These are phyloP conservation scores for Kodamaea sagamina DNA, from an alignment of 805 yeast species.

Conservation along the genomic window DNA sequence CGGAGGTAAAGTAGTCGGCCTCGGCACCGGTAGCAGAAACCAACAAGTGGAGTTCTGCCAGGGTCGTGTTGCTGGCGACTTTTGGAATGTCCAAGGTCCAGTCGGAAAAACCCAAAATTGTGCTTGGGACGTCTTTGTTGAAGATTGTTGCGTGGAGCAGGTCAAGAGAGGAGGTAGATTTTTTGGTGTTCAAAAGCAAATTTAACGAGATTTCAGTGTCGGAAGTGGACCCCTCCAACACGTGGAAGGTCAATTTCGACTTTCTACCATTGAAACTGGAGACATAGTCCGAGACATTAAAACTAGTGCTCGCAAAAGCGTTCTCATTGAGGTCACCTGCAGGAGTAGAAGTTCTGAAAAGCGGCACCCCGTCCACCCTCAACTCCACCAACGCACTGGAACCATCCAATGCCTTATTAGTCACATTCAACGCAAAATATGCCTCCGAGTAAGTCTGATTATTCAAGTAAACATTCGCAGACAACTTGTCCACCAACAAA, in stretches of 20 bases:
- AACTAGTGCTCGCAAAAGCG: conserved; percentile 20
- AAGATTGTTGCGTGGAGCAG: neutral
- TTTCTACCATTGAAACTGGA: conserved; percentile 20
- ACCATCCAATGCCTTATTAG: conserved; percentile 20
- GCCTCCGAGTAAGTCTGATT: conserved; percentile 24
- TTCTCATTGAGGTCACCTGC: conserved; percentile 2
- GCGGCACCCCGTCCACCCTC: conserved; percentile 23
- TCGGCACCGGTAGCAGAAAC: conserved; percentile 31
- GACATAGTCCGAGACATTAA: conserved; percentile 28
- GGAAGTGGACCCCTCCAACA: conserved; percentile 24
- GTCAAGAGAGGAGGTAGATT: conserved; percentile 1
- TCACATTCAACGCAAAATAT: conserved; percentile 27
- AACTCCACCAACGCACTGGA: conserved; percentile 23
- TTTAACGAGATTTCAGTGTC: conserved; percentile 21
- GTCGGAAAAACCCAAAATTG: conserved; percentile 17
- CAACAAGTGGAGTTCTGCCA: conserved; percentile 26
- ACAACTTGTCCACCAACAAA: neutral
- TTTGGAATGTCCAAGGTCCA: conserved; percentile 21
- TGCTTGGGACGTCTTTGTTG: neutral
- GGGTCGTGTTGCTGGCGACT: conserved; percentile 19
- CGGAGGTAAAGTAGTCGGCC: conserved; percentile 22
- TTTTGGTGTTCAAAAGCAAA: conserved; percentile 22
- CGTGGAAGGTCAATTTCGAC: conserved; percentile 16
- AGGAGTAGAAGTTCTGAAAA: conserved; percentile 36
- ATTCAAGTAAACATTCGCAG: conserved; percentile 8